These are phyloP conservation scores for Capsicum pubescens DNA, from an alignment of 257 asterid species.

Conservation along the genomic window DNA sequence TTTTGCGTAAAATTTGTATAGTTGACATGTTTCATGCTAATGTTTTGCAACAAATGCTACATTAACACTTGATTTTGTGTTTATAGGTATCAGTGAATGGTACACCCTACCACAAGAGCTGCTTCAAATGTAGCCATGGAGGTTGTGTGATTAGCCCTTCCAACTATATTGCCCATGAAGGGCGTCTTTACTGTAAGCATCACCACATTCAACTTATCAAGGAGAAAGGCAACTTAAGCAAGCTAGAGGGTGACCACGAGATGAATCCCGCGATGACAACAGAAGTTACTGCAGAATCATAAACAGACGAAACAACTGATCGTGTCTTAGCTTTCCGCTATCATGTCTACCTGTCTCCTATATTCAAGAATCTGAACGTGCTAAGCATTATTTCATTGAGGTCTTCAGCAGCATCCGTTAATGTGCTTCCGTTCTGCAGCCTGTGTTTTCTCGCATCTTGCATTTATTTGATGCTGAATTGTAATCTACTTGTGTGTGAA, in stretches of 20 bases:
- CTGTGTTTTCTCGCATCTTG: background rate
- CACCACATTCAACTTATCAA: slow-evolving; percentile 95
- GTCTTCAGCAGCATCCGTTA: background rate
- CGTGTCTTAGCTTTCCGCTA: background rate
- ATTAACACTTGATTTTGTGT: background rate
- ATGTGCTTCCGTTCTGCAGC: background rate
- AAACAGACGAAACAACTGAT: background rate
- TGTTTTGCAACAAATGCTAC: background rate
- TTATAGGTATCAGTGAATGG: slow-evolving; percentile 86
- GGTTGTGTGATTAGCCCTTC: slow-evolving; percentile 98
- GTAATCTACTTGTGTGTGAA: slow-evolving; percentile 10
- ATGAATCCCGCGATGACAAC: slow-evolving; percentile 36
- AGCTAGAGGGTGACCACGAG: slow-evolving; percentile 80
- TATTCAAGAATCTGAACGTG: slow-evolving; percentile 4
- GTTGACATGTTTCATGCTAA: background rate
- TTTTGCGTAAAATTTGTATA: background rate
- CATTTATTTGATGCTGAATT: slow-evolving; percentile 9
- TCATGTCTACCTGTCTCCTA: background rate
- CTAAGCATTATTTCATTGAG: background rate
- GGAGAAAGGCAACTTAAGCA: slow-evolving; percentile 98
- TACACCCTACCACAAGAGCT: slow-evolving; percentile 83
- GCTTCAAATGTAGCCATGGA: slow-evolving; percentile 92
- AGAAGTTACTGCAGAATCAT: slow-evolving; percentile 46
- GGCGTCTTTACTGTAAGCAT: slow-evolving; percentile 93
- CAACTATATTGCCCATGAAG: slow-evolving; percentile 91